Evolutionary conservation across 2,329 filamentous ascomycete species (phyloP).

Genomic region (Leptosphaerulina australis): DNA sequence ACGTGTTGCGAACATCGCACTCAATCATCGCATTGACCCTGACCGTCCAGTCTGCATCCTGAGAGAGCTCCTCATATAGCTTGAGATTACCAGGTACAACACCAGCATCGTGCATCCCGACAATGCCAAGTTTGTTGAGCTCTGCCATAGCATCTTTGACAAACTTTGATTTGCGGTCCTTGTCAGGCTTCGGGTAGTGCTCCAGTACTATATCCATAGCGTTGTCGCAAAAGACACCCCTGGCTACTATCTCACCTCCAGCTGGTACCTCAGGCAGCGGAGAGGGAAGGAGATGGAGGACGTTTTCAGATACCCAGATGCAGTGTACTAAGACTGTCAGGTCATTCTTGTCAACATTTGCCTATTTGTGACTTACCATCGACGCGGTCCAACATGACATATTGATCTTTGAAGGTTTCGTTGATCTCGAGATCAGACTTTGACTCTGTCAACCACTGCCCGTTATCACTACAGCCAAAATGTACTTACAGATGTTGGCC

Average conservation of each 20-base stretch:
- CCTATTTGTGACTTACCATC: conserved; percentile 52
- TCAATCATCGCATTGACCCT: conserved; percentile 73
- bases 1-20: conserved; percentile 67
- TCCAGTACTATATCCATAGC: conserved; percentile 68
- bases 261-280: conserved; percentile 56
- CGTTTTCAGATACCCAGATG: conserved; percentile 69
- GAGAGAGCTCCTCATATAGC: conserved; percentile 61
- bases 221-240: conserved; percentile 75
- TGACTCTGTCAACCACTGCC: conserved; percentile 1
- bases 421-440: conserved; percentile 63
- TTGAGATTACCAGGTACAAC: conserved; percentile 61
- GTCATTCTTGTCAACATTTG: neutral
- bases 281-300: conserved; percentile 65
- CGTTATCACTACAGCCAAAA: neutral
- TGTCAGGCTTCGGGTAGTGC: conserved; percentile 63
- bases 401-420: conserved; percentile 59
- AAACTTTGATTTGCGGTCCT: conserved; percentile 60
- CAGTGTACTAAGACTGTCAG: conserved; percentile 59
- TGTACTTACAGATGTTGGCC: conserved; percentile 58
- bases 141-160: conserved; percentile 66
- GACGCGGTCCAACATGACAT: conserved; percentile 72
- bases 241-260: conserved; percentile 69
- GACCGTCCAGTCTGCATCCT: conserved; percentile 62
- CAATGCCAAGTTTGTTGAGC: conserved; percentile 68
- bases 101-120: conserved; percentile 73